Evolutionary conservation across 148 eudicot species (phyloP).

Genomic region (Simmondsia chinensis): DNA sequence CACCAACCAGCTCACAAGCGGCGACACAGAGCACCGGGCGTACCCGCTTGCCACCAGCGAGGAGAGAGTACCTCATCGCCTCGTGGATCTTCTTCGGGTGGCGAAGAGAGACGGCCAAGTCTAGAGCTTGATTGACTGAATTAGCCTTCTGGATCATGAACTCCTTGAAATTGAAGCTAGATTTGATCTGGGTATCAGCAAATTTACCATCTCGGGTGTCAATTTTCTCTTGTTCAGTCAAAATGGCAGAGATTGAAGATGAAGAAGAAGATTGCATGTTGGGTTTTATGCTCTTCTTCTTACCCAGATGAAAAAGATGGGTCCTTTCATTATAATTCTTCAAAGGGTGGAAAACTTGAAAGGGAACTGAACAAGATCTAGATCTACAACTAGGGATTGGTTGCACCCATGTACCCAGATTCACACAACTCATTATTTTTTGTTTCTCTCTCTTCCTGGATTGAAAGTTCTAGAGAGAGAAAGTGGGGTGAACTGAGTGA

Average conservation of each 20-base stretch:
- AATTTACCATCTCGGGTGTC: constrained; percentile 6
- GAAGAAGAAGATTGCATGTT: neutral
- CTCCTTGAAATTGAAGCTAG: constrained; percentile 34
- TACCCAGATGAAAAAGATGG: neutral
- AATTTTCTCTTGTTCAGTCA: constrained; percentile 25
- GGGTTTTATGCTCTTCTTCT: neutral
- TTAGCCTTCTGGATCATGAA: constrained; percentile 38
- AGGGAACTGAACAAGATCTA: too few relatives aligned
- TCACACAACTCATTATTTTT: constrained; percentile 16
- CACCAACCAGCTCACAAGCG: constrained; percentile 70
- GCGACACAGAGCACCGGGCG: constrained; percentile 63
- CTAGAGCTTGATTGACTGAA: constrained; percentile 38
- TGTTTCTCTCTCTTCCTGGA: constrained; percentile 20
- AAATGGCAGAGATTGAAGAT: constrained; percentile 22
- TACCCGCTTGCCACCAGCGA: constrained; percentile 78
- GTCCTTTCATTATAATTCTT: constrained; percentile 7
- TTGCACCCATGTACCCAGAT: constrained; percentile 16
- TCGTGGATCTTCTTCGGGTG: constrained; percentile 47
- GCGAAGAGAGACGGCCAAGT: constrained; percentile 25
- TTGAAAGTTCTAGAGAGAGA: too few relatives aligned
- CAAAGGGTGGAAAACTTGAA: constrained; percentile 2
- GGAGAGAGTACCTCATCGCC: constrained; percentile 59
- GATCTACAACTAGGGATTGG: constrained; percentile 12
- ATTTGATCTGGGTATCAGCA: neutral
- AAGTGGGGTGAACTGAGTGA: constrained; percentile 28